Evolutionary conservation across 1,284 basidiomycete species (phyloP).

Genomic region (Trametes hirsuta): DNA sequence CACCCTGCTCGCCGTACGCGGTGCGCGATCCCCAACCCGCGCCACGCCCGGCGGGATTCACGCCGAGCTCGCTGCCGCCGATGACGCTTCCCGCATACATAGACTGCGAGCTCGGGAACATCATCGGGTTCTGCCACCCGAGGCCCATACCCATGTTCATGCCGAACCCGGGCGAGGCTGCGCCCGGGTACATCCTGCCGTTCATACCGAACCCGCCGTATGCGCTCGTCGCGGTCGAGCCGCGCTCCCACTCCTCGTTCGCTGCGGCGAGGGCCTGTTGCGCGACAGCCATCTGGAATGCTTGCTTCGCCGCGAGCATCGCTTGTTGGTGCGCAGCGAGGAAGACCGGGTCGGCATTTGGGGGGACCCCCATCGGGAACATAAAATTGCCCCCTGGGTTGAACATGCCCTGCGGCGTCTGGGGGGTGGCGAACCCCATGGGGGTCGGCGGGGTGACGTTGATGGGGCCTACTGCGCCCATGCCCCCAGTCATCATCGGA

Average conservation of each 20-base stretch:
- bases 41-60: conserved; percentile 33
- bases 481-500: conserved; percentile 49
- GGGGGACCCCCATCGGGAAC: conserved; percentile 41
- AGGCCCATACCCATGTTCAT: conserved; percentile 45
- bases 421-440: conserved; percentile 28
- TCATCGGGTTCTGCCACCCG: conserved; percentile 45
- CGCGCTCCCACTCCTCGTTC: conserved; percentile 84
- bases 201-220: conserved; percentile 32
- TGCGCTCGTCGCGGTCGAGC: conserved; percentile 51
- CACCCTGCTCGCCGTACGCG: conserved; percentile 59
- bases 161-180: not conserved
- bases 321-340: conserved; percentile 79
- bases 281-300: conserved; percentile 83
- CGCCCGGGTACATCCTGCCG: conserved; percentile 29
- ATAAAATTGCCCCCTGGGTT: conserved; percentile 49
- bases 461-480: conserved; percentile 46
- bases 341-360: conserved; percentile 53
- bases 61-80: conserved; percentile 58
- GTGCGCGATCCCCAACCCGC: conserved; percentile 64
- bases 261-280: conserved; percentile 84
- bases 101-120: conserved; percentile 56
- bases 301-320: conserved; percentile 80
- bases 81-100: conserved; percentile 54
- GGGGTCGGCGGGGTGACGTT: conserved; percentile 33
- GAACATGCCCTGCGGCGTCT: conserved; percentile 26